Percentiles rank a stretch among this genome's conserved stretches.
Conservation (phyloP, 176 grass and related monocot species). For the Melocanna baccifera region DNA sequence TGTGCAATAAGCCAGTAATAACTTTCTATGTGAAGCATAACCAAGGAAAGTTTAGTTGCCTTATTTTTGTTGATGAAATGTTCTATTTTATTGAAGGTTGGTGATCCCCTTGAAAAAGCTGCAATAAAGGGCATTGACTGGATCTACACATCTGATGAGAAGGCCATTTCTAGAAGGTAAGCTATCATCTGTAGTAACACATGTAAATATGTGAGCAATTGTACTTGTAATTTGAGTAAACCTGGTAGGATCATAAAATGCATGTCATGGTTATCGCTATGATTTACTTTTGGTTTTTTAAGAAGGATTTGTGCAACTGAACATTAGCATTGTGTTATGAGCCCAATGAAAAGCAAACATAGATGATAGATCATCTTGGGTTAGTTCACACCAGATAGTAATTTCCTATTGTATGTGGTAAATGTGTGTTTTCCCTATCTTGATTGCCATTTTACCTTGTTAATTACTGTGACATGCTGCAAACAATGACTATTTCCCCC, state of each 20-base stretch:
- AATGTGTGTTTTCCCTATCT: not conserved
- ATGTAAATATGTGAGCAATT: slow-evolving; percentile 22
- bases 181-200: slow-evolving; percentile 19
- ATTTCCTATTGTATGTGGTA: not conserved
- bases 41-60: not conserved
- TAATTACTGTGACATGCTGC: not conserved
- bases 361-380: not conserved
- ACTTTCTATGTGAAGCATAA: not conserved
- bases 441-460: not conserved
- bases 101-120: slow-evolving; percentile 98
- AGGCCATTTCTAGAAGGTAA: slow-evolving; percentile 87
- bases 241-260: not conserved
- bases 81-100: slow-evolving; percentile 65
- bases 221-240: not conserved
- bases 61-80: slow-evolving; percentile 21
- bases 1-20: slow-evolving; percentile 14
- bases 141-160: slow-evolving; percentile 99
- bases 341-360: not conserved
- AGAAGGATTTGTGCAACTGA: not conserved
- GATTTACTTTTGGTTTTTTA: not conserved
- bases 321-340: not conserved
- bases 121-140: slow-evolving; percentile 97
- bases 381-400: not conserved
- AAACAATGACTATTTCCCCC: not conserved
- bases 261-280: not conserved